phyloP scores from a whole-genome alignment of 148 eudicot genomes.

The Agrostemma githago region DNA sequence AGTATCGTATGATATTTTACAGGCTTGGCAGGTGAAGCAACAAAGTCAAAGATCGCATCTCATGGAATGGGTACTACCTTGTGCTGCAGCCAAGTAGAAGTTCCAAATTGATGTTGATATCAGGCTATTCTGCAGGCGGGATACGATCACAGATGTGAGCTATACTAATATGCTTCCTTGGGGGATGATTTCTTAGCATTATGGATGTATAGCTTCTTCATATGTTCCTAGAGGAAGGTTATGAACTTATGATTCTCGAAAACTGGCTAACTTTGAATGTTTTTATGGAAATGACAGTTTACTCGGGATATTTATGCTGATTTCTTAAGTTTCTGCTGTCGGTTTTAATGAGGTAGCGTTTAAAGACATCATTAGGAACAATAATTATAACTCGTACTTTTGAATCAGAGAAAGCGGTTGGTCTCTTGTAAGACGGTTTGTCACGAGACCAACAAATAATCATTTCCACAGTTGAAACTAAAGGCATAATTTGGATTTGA shows the following conservation, averaged over 20 bases:
- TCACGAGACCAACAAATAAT: background rate
- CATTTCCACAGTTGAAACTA: background rate
- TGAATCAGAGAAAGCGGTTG: background rate
- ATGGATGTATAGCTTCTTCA: conserved; percentile 7
- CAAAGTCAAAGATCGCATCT: conserved; percentile 41
- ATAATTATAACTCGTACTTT: no score
- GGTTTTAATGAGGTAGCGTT: background rate
- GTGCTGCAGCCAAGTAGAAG: conserved; percentile 45
- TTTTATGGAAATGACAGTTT: background rate
- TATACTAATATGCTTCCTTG: background rate
- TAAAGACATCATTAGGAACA: background rate
- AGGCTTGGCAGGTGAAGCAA: conserved; percentile 59
- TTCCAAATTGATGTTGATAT: background rate
- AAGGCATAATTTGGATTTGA: background rate
- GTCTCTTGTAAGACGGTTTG: background rate
- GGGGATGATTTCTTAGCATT: background rate
- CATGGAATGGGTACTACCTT: conserved; percentile 52
- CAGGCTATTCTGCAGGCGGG: background rate
- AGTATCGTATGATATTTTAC: conserved; percentile 14
- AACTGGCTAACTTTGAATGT: conserved; percentile 3
- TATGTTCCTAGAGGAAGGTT: conserved; percentile 1
- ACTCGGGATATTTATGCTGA: background rate
- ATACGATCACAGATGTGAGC: background rate
- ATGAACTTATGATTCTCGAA: conserved; percentile 11
- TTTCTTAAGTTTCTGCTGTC: background rate